Base-by-base conservation (phyloP, 2,329 filamentous ascomycete genomes). In the Leptodontidium sp. region DNA sequence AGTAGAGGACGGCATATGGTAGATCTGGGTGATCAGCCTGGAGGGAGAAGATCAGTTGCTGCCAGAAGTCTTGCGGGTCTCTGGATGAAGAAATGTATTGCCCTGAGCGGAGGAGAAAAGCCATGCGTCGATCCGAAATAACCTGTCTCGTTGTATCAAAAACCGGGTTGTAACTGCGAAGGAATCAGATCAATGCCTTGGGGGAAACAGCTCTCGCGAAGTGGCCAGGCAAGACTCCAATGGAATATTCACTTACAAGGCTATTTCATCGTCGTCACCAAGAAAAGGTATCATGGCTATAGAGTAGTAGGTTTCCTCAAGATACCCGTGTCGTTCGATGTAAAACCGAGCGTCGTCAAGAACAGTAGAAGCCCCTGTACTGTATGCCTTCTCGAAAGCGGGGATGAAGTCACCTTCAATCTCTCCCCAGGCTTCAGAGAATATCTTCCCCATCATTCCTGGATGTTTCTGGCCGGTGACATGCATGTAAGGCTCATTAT, bases 381-480 rank as follows among this genome's bases (percentile, higher is more conserved):
- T 67, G 24, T 72, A 74, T 43, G 78, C 76, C 14, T 77, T 68
- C 2, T 72, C 65, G 47, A 81, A 77, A 12, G 76, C 64, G 21
- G 70, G 68, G 1, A 71, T 74, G 55, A 81, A 78, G 24, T 76
- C 73, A 2, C 71, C 68, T 70, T 75, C 79, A 43, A 83, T 75
- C 11, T 78, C 76, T 17, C 80, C 76, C 78, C 82, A 84, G 7
- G 81, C 73, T 35, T 82, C 79, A 0, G 74, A 70, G 38, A 83
- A 82, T 1, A 77, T 71, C 24, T 77, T 78, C 2, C 82, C 79
- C 77, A 78, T 78, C 70, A 75, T 74, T 1, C 58, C 57, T 1
- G 80, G 80, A 68, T 81, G 79, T 47, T 76, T 80, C n/a, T 75
- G 64, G 4, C 79, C 78, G 14, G 77, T 67, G 2, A 79, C 61